These are phyloP conservation scores for Carex parvula DNA, from an alignment of 176 grass and related monocot species.

Conservation along the genomic window DNA sequence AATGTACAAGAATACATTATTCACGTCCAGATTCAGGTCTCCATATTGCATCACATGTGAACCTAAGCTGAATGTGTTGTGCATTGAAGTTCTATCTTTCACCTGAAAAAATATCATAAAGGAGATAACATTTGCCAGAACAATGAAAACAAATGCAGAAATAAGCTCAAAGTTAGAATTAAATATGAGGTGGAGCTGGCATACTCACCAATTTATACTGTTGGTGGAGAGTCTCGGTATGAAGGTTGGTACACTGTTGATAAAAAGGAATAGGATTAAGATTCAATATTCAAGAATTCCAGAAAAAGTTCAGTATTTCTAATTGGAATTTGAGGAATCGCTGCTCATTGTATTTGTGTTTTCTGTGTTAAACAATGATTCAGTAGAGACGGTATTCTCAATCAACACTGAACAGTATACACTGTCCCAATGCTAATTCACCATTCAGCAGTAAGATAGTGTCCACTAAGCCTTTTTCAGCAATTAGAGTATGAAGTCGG, in stretches of 20 bases:
- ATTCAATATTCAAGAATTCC: neutral
- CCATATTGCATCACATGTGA: constrained; percentile 99
- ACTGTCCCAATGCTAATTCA: neutral
- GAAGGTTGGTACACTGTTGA: constrained; percentile 74
- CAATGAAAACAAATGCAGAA: neutral
- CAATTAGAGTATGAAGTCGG: neutral
- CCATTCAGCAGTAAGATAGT: neutral
- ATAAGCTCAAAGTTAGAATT: neutral
- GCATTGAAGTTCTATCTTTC: constrained; percentile 55
- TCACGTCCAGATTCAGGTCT: constrained; percentile 39
- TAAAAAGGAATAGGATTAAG: constrained; percentile 24
- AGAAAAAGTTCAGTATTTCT: neutral
- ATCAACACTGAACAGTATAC: neutral
- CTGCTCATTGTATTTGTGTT: no score
- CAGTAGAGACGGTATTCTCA: no score
- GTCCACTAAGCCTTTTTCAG: neutral
- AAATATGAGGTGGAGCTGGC: neutral
- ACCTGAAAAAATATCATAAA: constrained; percentile 50
- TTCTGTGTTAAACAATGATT: no score
- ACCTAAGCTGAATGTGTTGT: constrained; percentile 50
- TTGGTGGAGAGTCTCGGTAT: constrained; percentile 77
- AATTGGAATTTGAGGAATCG: neutral
- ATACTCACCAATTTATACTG: constrained; percentile 70
- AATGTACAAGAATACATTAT: constrained; percentile 67
- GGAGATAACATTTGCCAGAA: neutral